Evolutionary conservation across 352 stramenopile species (phyloP).

Genomic region (Pythium phragmiticola): DNA sequence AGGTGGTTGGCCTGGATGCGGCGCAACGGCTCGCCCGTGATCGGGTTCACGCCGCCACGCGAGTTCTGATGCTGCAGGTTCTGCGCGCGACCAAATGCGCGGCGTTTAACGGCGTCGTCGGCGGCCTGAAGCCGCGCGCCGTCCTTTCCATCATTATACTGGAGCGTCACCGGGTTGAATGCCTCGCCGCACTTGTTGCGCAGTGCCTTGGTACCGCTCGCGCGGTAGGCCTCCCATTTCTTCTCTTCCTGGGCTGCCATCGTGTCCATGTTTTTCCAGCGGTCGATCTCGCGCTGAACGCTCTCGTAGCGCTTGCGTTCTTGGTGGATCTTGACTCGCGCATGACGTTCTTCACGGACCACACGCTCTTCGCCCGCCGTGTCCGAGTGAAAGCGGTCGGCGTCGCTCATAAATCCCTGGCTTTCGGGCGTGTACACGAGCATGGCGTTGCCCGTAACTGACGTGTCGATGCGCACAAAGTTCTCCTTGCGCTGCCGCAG

Average conservation of each 20-base stretch:
- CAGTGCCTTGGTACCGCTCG: slow-evolving; percentile 73
- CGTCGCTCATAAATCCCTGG: slow-evolving; percentile 82
- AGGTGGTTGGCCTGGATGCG: slow-evolving; percentile 50
- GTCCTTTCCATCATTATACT: slow-evolving; percentile 86
- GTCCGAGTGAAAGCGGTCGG: slow-evolving; percentile 90
- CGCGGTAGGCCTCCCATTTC: slow-evolving; percentile 53
- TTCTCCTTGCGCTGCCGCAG: slow-evolving; percentile 64
- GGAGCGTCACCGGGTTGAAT: slow-evolving; percentile 88
- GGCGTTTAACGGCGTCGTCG: slow-evolving; percentile 72
- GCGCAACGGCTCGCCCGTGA: slow-evolving; percentile 70
- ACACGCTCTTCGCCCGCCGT: slow-evolving; percentile 82
- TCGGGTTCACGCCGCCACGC: slow-evolving; percentile 79
- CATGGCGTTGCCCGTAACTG: slow-evolving; percentile 62
- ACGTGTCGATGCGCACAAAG: slow-evolving; percentile 71
- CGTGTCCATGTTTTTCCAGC: slow-evolving; percentile 85
- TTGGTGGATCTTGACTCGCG: slow-evolving; percentile 56
- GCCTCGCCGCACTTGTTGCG: slow-evolving; percentile 86
- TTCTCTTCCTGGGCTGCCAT: slow-evolving; percentile 64
- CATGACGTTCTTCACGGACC: slow-evolving; percentile 47
- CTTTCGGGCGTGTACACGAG: slow-evolving; percentile 55
- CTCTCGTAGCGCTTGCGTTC: slow-evolving; percentile 59
- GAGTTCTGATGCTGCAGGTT: slow-evolving; percentile 85
- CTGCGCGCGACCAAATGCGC: slow-evolving; percentile 70
- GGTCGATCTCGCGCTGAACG: slow-evolving; percentile 70
- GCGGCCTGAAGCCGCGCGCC: slow-evolving; percentile 62